These are phyloP conservation scores for Magnaporthales sp. DNA, from an alignment of 2,329 filamentous ascomycete genomes.

Conservation along the genomic window DNA sequence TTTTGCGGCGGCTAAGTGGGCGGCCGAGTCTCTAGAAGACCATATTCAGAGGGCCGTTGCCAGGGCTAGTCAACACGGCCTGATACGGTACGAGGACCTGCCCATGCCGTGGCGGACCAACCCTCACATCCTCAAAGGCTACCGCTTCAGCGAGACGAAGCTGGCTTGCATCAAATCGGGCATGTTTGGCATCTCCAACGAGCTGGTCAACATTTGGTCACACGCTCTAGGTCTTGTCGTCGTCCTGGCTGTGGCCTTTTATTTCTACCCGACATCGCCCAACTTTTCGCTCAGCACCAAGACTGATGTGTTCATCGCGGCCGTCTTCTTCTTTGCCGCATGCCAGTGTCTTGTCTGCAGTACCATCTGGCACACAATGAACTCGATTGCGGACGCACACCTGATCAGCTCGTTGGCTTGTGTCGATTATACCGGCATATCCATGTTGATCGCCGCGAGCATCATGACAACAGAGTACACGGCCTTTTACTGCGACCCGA, in stretches of 20 bases:
- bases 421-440: conserved; percentile 97
- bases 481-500: conserved; percentile 93
- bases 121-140: conserved; percentile 83
- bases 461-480: conserved; percentile 99
- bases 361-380: conserved; percentile 98
- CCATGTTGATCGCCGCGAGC: conserved; percentile 84
- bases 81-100: conserved; percentile 83
- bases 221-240: conserved; percentile 84
- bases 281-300: conserved; percentile 85
- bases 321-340: conserved; percentile 91
- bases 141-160: conserved; percentile 89
- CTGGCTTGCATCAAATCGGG: conserved; percentile 72
- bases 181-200: conserved; percentile 79
- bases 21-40: conserved; percentile 73
- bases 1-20: conserved; percentile 72
- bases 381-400: conserved; percentile 81
- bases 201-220: conserved; percentile 97
- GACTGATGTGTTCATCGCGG: conserved; percentile 82
- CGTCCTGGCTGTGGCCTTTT: conserved; percentile 82
- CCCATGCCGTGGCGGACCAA: conserved; percentile 92
- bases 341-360: conserved; percentile 93
- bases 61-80: conserved; percentile 67
- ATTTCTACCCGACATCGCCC: conserved; percentile 83
- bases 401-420: conserved; percentile 94
- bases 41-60: conserved; percentile 72